Conservation (phyloP, 768 basidiomycete genomes). For the Gloeostereum incarnatum region DNA sequence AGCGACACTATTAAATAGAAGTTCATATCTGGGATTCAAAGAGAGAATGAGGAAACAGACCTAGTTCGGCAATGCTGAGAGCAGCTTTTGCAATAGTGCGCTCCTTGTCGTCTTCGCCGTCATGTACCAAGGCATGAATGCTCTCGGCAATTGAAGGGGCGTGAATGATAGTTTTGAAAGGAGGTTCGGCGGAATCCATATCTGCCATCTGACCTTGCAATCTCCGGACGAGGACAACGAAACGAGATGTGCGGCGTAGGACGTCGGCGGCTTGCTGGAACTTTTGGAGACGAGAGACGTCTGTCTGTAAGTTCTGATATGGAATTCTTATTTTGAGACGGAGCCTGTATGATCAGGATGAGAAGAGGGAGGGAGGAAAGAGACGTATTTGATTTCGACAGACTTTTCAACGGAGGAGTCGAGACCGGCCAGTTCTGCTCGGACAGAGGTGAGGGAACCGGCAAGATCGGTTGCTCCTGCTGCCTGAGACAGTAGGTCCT, state of each 20-base stretch:
- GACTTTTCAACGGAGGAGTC: conserved; percentile 74
- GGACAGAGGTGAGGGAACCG: conserved; percentile 57
- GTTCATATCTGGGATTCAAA: too few species aligned
- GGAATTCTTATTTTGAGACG: conserved; percentile 82
- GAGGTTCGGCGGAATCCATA: conserved; percentile 29
- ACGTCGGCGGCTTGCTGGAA: conserved; percentile 81
- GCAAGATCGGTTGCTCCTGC: conserved; percentile 64
- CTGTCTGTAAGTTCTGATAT: conserved; percentile 61
- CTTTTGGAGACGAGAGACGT: conserved; percentile 67
- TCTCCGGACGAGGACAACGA: conserved; percentile 73
- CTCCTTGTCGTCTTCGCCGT: conserved; percentile 72
- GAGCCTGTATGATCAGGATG: conserved; percentile 39
- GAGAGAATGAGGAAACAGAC: too few species aligned
- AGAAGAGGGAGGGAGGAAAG: conserved; percentile 10
- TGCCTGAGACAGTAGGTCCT: conserved; percentile 75
- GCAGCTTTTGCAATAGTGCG: conserved; percentile 89
- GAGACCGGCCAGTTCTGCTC: conserved; percentile 63
- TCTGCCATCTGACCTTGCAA: conserved; percentile 82
- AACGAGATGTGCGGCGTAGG: conserved; percentile 75
- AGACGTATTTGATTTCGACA: conserved; percentile 13
- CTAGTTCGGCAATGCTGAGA: conserved; percentile 85
- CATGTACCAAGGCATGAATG: conserved; percentile 12
- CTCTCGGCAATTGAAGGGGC: too few species aligned
- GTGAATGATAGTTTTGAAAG: neutral
- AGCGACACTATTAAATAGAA: too few species aligned